Percentiles rank a stretch among this genome's conserved stretches.
Evolutionary conservation across 371 early-diverging fungal genomes (phyloP).

Genomic region (Dichotomocladium elegans): DNA sequence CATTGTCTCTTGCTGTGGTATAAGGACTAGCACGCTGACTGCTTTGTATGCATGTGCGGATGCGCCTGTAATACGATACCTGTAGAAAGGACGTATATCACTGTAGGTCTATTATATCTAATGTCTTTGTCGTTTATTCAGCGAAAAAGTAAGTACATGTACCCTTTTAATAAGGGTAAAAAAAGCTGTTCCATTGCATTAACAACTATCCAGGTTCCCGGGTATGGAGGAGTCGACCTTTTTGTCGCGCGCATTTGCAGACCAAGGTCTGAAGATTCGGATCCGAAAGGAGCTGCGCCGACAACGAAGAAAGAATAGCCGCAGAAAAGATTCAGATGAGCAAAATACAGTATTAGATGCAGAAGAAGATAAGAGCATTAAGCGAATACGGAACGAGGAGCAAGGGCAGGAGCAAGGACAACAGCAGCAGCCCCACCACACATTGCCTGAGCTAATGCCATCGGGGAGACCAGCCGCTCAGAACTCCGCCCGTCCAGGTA

Average conservation of each 20-base stretch:
- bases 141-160: constrained; percentile 65
- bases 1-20: not conserved
- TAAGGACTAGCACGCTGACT: not conserved
- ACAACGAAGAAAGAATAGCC: constrained; percentile 28
- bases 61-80: too few relatives aligned
- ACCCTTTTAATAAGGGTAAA: not conserved
- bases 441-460: not conserved
- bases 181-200: not conserved
- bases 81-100: constrained; percentile 69
- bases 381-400: constrained; percentile 2
- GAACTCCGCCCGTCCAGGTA: too few relatives aligned
- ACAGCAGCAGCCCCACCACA: not conserved
- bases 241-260: constrained; percentile 87
- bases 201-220: constrained; percentile 58
- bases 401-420: not conserved
- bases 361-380: not conserved
- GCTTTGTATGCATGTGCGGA: not conserved
- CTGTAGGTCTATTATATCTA: constrained; percentile 76
- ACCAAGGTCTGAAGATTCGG: constrained; percentile 93
- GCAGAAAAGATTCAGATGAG: constrained; percentile 17
- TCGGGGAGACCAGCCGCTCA: not conserved
- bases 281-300: constrained; percentile 69
- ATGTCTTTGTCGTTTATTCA: constrained; percentile 80
- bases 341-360: not conserved
- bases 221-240: constrained; percentile 94